Percentiles rank a stretch among this genome's conserved stretches.
phyloP scores from a whole-genome alignment of 306 rosid genomes.

The Corylus heterophylla region DNA sequence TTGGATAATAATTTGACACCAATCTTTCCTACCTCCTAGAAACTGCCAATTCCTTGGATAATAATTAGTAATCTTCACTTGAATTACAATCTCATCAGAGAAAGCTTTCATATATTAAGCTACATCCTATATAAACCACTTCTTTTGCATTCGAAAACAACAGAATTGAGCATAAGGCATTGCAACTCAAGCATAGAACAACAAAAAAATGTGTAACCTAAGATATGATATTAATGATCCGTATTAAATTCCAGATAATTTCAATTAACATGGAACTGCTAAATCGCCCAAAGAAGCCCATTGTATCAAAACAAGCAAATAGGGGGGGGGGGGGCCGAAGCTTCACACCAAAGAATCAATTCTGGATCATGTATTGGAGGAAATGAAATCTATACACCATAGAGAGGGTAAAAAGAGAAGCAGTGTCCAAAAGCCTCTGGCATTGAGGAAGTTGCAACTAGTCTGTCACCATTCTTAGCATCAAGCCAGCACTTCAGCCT shows the following conservation, averaged over 20 bases:
- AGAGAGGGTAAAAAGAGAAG: slow-evolving; percentile 20
- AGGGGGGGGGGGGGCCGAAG: slow-evolving; percentile 1
- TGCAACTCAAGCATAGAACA: neutral
- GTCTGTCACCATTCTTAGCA: slow-evolving; percentile 28
- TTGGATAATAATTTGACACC: no score
- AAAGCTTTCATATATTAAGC: no score
- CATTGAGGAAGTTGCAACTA: slow-evolving; percentile 1
- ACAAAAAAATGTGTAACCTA: neutral
- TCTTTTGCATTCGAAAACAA: neutral
- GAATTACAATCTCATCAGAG: no score
- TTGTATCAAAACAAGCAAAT: slow-evolving; percentile 35
- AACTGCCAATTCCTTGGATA: no score
- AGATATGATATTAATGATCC: neutral
- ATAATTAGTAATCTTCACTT: no score
- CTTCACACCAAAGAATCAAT: slow-evolving; percentile 57
- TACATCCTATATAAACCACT: no score
- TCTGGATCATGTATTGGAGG: slow-evolving; percentile 40
- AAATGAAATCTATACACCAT: slow-evolving; percentile 65
- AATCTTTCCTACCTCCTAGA: no score
- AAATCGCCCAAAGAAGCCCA: slow-evolving; percentile 20
- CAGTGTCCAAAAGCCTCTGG: slow-evolving; percentile 18
- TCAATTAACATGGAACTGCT: slow-evolving; percentile 18
- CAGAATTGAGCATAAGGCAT: neutral
- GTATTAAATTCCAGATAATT: neutral
- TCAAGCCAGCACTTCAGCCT: slow-evolving; percentile 63